These are phyloP conservation scores for Trichoderma sp. DNA, from an alignment of 2,329 filamentous ascomycete genomes.

Conservation along the genomic window DNA sequence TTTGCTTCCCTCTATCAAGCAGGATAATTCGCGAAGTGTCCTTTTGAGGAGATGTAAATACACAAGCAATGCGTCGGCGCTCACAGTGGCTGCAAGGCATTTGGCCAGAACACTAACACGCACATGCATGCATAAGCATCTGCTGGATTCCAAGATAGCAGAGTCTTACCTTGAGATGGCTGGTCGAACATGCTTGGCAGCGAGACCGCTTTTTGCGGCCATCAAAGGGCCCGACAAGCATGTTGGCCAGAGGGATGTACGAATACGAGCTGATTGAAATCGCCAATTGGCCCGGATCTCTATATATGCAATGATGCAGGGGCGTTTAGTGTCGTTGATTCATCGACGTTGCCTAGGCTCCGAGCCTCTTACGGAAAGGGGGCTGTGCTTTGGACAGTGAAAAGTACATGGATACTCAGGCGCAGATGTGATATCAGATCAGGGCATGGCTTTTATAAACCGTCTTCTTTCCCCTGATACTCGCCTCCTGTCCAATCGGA, in stretches of 20 bases:
- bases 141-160: not conserved
- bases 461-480: not conserved
- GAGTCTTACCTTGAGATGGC: conserved; percentile 35
- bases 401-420: not conserved
- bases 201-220: conserved; percentile 32
- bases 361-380: not conserved
- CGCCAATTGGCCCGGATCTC: not conserved
- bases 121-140: not conserved
- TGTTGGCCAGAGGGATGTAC: conserved; percentile 2
- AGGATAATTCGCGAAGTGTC: conserved; percentile 20
- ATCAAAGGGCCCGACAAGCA: conserved; percentile 36
- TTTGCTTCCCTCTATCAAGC: conserved; percentile 24
- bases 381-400: not conserved
- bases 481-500: not conserved
- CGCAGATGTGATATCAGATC: not conserved
- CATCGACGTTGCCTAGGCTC: not conserved
- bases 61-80: conserved; percentile 26
- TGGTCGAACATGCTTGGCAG: conserved; percentile 30
- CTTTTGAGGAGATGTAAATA: conserved; percentile 18
- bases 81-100: conserved; percentile 32
- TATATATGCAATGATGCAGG: not conserved
- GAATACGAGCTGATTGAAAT: not conserved
- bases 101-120: conserved; percentile 33
- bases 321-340: not conserved
- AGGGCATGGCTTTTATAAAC: not conserved